Evolutionary conservation across 176 grass and related monocot genomes (phyloP).

Genomic region (Triticum urartu): DNA sequence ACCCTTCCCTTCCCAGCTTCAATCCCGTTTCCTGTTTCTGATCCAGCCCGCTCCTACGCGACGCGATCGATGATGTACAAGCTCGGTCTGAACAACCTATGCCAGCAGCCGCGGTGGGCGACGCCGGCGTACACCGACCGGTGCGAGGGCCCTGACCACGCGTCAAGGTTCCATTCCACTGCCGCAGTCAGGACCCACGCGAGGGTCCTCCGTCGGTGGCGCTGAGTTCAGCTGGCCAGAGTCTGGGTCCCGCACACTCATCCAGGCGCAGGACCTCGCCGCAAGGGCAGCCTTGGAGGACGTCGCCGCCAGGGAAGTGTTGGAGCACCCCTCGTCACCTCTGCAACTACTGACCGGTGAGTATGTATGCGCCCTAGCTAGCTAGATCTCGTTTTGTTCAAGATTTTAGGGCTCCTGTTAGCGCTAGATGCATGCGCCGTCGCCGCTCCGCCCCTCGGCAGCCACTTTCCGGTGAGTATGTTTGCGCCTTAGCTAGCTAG

Average conservation of each 20-base stretch:
- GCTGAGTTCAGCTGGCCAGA: slow-evolving; percentile 8
- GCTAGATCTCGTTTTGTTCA: too few species aligned
- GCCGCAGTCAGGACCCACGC: too few species aligned
- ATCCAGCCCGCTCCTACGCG: too few species aligned
- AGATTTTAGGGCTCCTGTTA: too few species aligned
- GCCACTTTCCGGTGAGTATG: too few species aligned
- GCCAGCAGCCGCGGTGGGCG: slow-evolving; percentile 62
- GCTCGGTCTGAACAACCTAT: slow-evolving; percentile 60
- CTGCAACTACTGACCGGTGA: slow-evolving; percentile 27
- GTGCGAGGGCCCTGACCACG: slow-evolving; percentile 32
- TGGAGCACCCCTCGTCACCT: not conserved
- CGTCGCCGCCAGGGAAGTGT: not conserved
- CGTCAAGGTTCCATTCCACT: slow-evolving; percentile 44
- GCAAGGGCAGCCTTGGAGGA: slow-evolving; percentile 56
- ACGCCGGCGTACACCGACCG: slow-evolving; percentile 41
- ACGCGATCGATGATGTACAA: slow-evolving; percentile 36
- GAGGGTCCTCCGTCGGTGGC: slow-evolving; percentile 44
- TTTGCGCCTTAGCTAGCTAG: too few species aligned
- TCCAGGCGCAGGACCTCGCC: slow-evolving; percentile 63
- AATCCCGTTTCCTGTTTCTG: too few species aligned
- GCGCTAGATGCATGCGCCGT: too few species aligned
- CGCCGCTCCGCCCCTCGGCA: too few species aligned
- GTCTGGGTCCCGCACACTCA: slow-evolving; percentile 16
- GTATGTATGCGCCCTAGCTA: not conserved
- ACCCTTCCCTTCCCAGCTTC: too few species aligned